These are phyloP conservation scores for Penicillium riverlandense DNA, from an alignment of 495 filamentous ascomycete species.

Conservation along the genomic window DNA sequence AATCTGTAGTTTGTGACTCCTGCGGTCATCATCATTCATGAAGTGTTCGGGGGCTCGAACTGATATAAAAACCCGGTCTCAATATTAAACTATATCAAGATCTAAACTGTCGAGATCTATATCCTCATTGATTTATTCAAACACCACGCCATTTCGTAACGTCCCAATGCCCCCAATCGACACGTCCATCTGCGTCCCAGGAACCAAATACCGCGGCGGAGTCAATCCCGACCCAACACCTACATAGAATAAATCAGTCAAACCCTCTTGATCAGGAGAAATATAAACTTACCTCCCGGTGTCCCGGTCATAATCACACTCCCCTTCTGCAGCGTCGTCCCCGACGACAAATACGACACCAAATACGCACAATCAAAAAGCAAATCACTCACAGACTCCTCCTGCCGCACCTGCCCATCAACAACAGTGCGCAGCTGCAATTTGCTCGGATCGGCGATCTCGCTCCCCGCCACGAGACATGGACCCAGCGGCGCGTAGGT, in stretches of 20 bases:
- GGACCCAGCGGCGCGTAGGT: conserved; percentile 69
- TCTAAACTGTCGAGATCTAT: too few relatives aligned
- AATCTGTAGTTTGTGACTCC: too few relatives aligned
- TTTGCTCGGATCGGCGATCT: conserved; percentile 45
- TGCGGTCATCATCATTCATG: too few relatives aligned
- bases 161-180: conserved; percentile 28
- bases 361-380: conserved; percentile 63
- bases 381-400: conserved; percentile 58
- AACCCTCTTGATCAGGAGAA: neutral
- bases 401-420: conserved; percentile 59
- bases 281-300: conserved; percentile 21
- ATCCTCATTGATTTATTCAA: neutral
- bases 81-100: too few relatives aligned
- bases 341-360: conserved; percentile 60
- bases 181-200: conserved; percentile 34
- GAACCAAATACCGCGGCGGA: conserved; percentile 25
- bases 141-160: conserved; percentile 22
- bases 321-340: conserved; percentile 65
- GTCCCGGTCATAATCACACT: conserved; percentile 75
- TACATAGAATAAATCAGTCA: neutral
- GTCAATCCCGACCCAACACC: conserved; percentile 25
- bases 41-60: too few relatives aligned
- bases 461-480: conserved; percentile 18
- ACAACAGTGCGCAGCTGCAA: conserved; percentile 52
- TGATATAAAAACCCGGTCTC: too few relatives aligned